Conservation (phyloP, 768 basidiomycete species). For the Tulasnella sp. region DNA sequence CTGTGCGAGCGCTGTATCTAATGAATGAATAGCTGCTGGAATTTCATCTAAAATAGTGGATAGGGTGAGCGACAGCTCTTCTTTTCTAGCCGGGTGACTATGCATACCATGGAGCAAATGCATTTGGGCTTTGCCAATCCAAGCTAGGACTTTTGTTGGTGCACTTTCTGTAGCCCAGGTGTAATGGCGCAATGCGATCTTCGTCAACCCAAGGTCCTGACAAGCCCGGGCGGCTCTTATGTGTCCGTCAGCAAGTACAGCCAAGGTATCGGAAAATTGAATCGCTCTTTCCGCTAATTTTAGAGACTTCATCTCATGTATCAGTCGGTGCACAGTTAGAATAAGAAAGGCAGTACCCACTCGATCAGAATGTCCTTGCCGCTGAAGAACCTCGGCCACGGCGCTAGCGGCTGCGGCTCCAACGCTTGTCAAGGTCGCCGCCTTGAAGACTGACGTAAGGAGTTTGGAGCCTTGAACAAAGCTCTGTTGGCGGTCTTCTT, state of each 20-base stretch:
- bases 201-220: slow-evolving; percentile 62
- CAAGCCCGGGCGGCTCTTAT: slow-evolving; percentile 75
- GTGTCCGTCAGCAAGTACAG: slow-evolving; percentile 82
- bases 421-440: slow-evolving; percentile 51
- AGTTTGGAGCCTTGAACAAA: slow-evolving; percentile 25
- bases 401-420: slow-evolving; percentile 78
- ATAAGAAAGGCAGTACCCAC: slow-evolving; percentile 41
- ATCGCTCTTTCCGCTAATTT: slow-evolving; percentile 93
- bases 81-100: not conserved
- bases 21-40: slow-evolving; percentile 78
- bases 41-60: slow-evolving; percentile 60
- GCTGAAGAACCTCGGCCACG: slow-evolving; percentile 71
- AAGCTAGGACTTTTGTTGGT: slow-evolving; percentile 70
- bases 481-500: slow-evolving; percentile 53
- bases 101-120: slow-evolving; percentile 75
- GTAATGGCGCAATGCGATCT: slow-evolving; percentile 69
- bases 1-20: slow-evolving; percentile 66
- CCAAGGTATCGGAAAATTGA: slow-evolving; percentile 86
- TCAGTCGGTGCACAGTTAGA: not conserved
- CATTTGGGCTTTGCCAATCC: slow-evolving; percentile 82
- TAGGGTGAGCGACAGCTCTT: not conserved
- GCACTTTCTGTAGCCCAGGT: slow-evolving; percentile 61
- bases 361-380: slow-evolving; percentile 60
- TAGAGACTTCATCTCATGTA: slow-evolving; percentile 52
- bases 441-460: slow-evolving; percentile 58